These are phyloP conservation scores for Chlorella sp. DNA, from an alignment of 139 green algal species.

Conservation along the genomic window DNA sequence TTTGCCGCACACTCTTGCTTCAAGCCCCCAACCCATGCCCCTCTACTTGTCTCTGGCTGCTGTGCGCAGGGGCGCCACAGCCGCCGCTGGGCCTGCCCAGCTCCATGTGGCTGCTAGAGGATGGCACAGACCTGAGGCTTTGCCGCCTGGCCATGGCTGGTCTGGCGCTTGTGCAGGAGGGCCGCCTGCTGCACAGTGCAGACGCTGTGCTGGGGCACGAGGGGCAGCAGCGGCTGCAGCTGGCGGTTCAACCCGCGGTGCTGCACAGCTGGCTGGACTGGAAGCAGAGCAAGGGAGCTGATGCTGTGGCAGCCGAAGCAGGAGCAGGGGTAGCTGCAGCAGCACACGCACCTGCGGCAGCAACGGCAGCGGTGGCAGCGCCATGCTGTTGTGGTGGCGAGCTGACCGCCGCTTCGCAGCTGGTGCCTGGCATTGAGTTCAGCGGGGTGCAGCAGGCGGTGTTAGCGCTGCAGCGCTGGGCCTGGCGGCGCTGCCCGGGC, in stretches of 20 bases:
- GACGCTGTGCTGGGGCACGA: background rate
- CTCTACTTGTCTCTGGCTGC: too few relatives aligned
- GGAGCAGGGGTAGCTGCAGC: background rate
- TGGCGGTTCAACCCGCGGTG: conserved; percentile 16
- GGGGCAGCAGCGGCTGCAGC: background rate
- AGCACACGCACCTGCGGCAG: background rate
- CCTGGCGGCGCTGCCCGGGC: background rate
- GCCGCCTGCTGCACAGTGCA: conserved; percentile 12
- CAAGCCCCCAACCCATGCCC: too few relatives aligned
- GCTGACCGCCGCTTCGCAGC: background rate
- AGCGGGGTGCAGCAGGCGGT: conserved; percentile 15
- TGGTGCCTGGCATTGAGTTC: conserved; percentile 18
- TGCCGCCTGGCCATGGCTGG: conserved; percentile 32
- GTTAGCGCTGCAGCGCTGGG: conserved; percentile 24
- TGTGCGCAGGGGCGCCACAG: background rate
- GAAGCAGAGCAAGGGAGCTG: background rate
- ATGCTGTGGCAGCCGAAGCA: background rate
- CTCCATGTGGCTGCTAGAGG: conserved; percentile 27
- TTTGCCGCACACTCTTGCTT: too few relatives aligned
- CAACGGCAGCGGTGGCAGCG: background rate
- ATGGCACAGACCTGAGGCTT: conserved; percentile 25
- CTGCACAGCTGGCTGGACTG: background rate
- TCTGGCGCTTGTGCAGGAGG: background rate
- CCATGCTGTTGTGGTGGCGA: background rate
- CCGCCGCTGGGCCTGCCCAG: background rate